Conservation (phyloP, 306 rosid genomes). For the Prunus armeniaca region DNA sequence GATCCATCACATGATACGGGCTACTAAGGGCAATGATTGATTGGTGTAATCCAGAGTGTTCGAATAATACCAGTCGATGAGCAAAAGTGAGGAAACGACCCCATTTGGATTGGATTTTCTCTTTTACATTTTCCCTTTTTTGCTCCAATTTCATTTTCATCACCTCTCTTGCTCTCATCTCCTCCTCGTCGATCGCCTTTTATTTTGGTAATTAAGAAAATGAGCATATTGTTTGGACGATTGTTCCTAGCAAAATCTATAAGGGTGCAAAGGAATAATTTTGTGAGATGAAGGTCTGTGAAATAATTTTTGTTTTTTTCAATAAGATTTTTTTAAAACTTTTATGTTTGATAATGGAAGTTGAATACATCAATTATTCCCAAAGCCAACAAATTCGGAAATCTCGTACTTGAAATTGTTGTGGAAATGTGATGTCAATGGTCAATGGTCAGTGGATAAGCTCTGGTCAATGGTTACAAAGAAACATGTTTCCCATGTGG, state of each 20-base stretch:
- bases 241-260: too few relatives aligned
- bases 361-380: too few relatives aligned
- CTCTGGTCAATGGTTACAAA: background rate
- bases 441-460: too few relatives aligned
- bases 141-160: background rate
- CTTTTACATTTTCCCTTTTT: slow-evolving; percentile 5
- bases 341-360: too few relatives aligned
- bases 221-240: background rate
- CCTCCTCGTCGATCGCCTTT: too few relatives aligned
- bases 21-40: slow-evolving; percentile 12
- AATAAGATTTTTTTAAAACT: too few relatives aligned
- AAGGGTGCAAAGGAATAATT: too few relatives aligned
- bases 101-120: background rate
- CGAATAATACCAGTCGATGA: slow-evolving; percentile 20
- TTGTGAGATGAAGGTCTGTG: too few relatives aligned
- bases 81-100: slow-evolving; percentile 23
- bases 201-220: background rate
- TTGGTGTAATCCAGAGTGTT: slow-evolving; percentile 29
- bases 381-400: too few relatives aligned
- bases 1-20: slow-evolving; percentile 14
- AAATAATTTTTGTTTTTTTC: too few relatives aligned
- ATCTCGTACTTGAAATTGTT: too few relatives aligned
- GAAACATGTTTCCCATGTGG: slow-evolving; percentile 16
- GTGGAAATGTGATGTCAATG: too few relatives aligned
- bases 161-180: background rate